Base-by-base conservation (phyloP, 2,329 filamentous ascomycete genomes). In the Phyllosticta citribraziliensis region DNA sequence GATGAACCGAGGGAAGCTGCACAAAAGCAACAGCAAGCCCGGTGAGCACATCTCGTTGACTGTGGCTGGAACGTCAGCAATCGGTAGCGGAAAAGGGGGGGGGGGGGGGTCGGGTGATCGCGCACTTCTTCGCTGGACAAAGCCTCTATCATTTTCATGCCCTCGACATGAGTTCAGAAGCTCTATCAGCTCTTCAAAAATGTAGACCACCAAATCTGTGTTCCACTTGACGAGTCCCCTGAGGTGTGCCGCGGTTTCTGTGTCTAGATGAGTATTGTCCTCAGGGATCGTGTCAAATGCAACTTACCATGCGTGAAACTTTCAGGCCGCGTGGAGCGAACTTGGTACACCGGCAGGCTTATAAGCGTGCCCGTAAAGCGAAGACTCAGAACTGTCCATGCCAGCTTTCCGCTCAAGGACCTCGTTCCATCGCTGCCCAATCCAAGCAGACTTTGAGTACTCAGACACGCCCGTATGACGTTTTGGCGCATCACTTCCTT, bases 221-320 rank as follows among this genome's bases (percentile, higher is more conserved):
- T 84, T 84, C 92, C 92, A 97, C 69, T 83, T 86, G 3, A 88
- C 84, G 60, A 91, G 88, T 22, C 89, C 89, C 5, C 86, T 82
- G 11, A 95, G 77, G 53, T 86, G 83, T 51, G 86, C 83, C 2
- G 93, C 82, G 12, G 90, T 84, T 69, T 93, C 89, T 85, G 67
- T 47, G 24, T 61, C 64, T 17, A 63, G 14, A 22, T 58, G 40
- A n/a, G 63, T 57, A 52, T 66, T 64, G 35, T 30, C 5, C 63
- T 64, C 33, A 67, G 61, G 17, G 56, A 65, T 52, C 22, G 22
- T 63, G 33, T 9, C 17, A n/a, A n/a, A 3, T 3, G 14, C n/a
- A 12, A 40, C 59, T 1, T 30, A 62, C 60, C 60, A n/a, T 54
- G 53, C 8, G 47, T 56, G 22, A 62, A 57, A 8, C 22, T 47